Base-by-base conservation (phyloP, 73 alveolate species). In the Symbiodinium pilosum region DNA sequence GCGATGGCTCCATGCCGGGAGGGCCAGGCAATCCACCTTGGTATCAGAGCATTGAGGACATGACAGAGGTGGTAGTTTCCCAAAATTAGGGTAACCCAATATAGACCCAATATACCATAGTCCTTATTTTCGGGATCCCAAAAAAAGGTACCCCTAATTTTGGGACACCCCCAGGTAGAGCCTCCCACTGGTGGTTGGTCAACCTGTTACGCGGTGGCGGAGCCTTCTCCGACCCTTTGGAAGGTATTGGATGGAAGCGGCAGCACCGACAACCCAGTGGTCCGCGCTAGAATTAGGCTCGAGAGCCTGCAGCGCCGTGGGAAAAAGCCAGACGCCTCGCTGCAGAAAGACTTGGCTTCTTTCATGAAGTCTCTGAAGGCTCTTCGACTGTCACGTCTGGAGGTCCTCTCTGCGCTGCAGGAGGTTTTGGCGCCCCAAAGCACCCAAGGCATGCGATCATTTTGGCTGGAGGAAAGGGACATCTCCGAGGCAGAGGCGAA, bases 181-280 rank as follows among this genome's bases (percentile, higher is more conserved):
- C 77, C 77, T 26, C 77, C 77, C 38, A 64, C 77, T 6, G 77
- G 77, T 64, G 77, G 77, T 26, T 64, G 77, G 77, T 64, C 77
- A 16, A 64, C 77, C 38, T 64, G 77, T 36, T 64, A 64, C 77
- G 77, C 77, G 1, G 77, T 30, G 2, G 77, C 77, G 9, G 77
- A 64, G 77, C 77, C 77, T 64, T 64, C 77, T 64, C 77, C 77
- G 77, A 64, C 77, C 77, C 77, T 64, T 64, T 64, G 77, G 77
- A 64, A 64, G 38, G 77, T 64, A 0, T 64, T 64, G 77, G 77
- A 64, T 30, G 77, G 77, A 7, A 64, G 77, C 77, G 77, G 77
- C 41, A 64, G 77, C 36, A 21, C 38, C 32, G 77, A 64, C 77
- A 64, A 64, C 77, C 77, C 77, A 24, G 77, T 64, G 38, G 77